Percentiles rank a stretch among this genome's conserved stretches.
Conservation (phyloP, 208 protist species). For the Phytomonas francai region DNA sequence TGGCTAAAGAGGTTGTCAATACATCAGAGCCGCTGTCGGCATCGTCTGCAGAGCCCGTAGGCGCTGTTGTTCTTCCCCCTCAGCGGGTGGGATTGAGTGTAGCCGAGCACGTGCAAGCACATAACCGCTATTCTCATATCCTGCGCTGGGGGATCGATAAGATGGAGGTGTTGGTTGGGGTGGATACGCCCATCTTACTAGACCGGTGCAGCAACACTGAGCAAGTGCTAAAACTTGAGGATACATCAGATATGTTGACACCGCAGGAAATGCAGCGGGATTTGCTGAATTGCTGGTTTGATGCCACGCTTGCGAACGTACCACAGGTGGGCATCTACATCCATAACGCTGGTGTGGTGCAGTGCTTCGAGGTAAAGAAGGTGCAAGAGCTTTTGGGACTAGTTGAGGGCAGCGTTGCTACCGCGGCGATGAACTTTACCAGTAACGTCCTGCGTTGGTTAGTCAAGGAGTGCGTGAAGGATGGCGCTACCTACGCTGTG, state of each 20-base stretch:
- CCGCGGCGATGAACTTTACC: conserved; percentile 79
- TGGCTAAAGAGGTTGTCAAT: neutral
- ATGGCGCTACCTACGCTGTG: conserved; percentile 60
- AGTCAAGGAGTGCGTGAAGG: conserved; percentile 43
- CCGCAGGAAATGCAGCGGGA: conserved; percentile 38
- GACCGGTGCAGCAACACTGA: conserved; percentile 55
- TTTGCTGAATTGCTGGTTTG: conserved; percentile 68
- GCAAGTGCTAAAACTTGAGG: conserved; percentile 53
- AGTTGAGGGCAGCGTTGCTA: conserved; percentile 51
- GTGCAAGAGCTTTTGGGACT: conserved; percentile 59
- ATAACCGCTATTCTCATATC: conserved; percentile 55
- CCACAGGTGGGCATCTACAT: conserved; percentile 71
- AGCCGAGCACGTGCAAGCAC: neutral
- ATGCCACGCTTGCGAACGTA: conserved; percentile 75
- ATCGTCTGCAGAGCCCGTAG: neutral
- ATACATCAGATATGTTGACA: conserved; percentile 13
- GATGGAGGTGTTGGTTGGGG: conserved; percentile 69
- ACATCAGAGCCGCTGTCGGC: conserved; percentile 3
- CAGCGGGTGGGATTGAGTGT: neutral
- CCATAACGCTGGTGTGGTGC: conserved; percentile 66
- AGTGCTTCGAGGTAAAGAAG: conserved; percentile 61
- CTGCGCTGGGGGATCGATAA: conserved; percentile 65
- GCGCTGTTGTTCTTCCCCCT: neutral
- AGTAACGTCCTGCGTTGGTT: conserved; percentile 74
- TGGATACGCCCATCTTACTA: conserved; percentile 71